Evolutionary conservation across 371 early-diverging fungal species (phyloP).

Genomic region (Mucor saturninus): DNA sequence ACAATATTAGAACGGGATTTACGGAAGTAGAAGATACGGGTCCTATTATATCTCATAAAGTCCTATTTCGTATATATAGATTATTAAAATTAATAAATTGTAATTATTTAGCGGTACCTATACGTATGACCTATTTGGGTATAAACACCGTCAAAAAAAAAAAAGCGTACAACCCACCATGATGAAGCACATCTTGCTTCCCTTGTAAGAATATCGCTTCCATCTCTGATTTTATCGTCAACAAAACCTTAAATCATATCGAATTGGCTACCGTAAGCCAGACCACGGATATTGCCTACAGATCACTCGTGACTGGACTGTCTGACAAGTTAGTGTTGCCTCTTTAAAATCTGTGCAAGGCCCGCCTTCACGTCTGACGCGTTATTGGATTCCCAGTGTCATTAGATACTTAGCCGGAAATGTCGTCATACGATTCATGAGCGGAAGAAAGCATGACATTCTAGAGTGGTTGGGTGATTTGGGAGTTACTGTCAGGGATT

Average conservation of each 20-base stretch:
- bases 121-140: slow-evolving; percentile 1
- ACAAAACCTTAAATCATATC: not conserved
- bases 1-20: slow-evolving; percentile 69
- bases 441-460: slow-evolving; percentile 56
- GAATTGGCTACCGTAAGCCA: too few species aligned
- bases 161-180: slow-evolving; percentile 2
- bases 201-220: not conserved
- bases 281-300: slow-evolving; percentile 1
- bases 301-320: not conserved
- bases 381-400: slow-evolving; percentile 68
- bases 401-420: slow-evolving; percentile 42
- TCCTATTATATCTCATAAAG: slow-evolving; percentile 65
- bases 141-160: slow-evolving; percentile 1
- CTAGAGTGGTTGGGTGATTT: slow-evolving; percentile 45
- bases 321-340: not conserved
- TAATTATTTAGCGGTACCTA: not conserved
- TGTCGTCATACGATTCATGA: slow-evolving; percentile 30
- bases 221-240: not conserved
- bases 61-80: not conserved
- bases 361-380: slow-evolving; percentile 47
- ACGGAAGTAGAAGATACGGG: slow-evolving; percentile 52
- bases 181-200: slow-evolving; percentile 1
- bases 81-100: too few species aligned
- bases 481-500: slow-evolving; percentile 57
- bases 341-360: slow-evolving; percentile 33